Evolutionary conservation across 768 basidiomycete genomes (phyloP), one percentile per base, ranked within the genome.

Genomic region (Trametes meyenii): DNA sequence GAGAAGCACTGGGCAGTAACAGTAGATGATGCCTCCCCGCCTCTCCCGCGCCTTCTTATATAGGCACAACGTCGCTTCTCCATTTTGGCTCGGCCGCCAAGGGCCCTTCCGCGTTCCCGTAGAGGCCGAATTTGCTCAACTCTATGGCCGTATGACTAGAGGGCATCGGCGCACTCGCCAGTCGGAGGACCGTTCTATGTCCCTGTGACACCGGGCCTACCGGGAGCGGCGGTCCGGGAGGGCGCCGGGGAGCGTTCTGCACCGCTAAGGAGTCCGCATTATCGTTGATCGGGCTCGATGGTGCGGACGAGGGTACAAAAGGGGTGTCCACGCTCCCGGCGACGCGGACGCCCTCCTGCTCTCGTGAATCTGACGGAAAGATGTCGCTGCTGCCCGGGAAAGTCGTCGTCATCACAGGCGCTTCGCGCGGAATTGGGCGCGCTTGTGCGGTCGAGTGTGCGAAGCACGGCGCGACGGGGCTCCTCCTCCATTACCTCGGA

Each of bases 351-450:
- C 17, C 21, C 29, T 17, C 33, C 50, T 39, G 35, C 61, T n/a
- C 53, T 51, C n/a, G 42, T 33, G 49, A 33, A 19, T 50, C 40
- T 14, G 24, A 33, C 40, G 57, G 23, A 33, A 53, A 24, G 42
- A 72, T 73, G 74, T 67, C 71, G 51, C 74, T 87, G 19, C 78
- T 82, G 24, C 66, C 75, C 21, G 76, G 79, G 67, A 89, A 89
- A 70, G 74, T 88, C 42, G 84, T 89, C 16, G 84, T 83, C 60
- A 85, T 92, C 65, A 91, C 89, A 16, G 89, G 89, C 17, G 79
- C 85, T n/a, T 87, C 86, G 7, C 78, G 86, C 60, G 90, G 89
- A 21, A 92, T 92, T 60, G 89, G 90, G 13, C 79, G 85, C 62
- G 86, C 84, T 29, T 87, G 86, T 64, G 88, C 86, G 21, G 71